phyloP scores from a whole-genome alignment of 2,329 filamentous ascomycete genomes.

The Didymella pomorum region DNA sequence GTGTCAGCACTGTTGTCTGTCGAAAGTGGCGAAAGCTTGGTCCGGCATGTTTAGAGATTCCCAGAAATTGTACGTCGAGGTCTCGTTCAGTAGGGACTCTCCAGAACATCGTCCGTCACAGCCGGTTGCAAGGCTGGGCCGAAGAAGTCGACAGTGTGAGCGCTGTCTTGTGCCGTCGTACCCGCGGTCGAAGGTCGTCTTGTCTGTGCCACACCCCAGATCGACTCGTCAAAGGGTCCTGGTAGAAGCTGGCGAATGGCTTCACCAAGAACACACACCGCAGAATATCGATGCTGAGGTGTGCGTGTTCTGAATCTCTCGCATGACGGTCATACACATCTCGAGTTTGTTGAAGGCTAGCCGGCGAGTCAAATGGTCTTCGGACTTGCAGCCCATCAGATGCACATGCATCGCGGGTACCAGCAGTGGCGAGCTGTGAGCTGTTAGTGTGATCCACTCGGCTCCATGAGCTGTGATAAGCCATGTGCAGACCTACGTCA shows the following conservation, averaged over 20 bases:
- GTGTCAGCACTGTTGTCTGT: not conserved
- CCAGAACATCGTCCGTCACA: slow-evolving; percentile 7
- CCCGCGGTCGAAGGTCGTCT: not conserved
- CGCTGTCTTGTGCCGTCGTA: not conserved
- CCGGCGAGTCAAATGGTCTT: slow-evolving; percentile 6
- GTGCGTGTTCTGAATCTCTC: slow-evolving; percentile 15
- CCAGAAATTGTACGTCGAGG: slow-evolving; percentile 15
- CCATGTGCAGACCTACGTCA: slow-evolving; percentile 8
- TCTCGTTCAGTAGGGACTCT: slow-evolving; percentile 14
- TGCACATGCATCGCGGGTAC: slow-evolving; percentile 17
- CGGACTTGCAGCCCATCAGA: slow-evolving; percentile 12
- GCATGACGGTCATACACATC: slow-evolving; percentile 19
- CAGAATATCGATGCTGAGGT: slow-evolving; percentile 20
- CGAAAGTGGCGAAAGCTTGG: not conserved
- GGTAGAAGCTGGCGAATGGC: slow-evolving; percentile 12
- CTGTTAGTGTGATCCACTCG: not conserved
- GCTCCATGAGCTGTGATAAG: not conserved
- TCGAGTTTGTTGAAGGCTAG: slow-evolving; percentile 18
- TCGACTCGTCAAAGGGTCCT: slow-evolving; percentile 2
- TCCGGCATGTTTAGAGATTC: slow-evolving; percentile 14
- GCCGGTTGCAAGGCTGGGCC: not conserved
- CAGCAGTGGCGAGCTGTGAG: slow-evolving; percentile 8
- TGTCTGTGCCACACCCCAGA: slow-evolving; percentile 7
- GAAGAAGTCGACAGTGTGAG: not conserved
- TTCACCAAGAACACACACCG: slow-evolving; percentile 16